Base-by-base conservation (phyloP, 2,329 filamentous ascomycete genomes). In the Cordyceps cateniannulata region DNA sequence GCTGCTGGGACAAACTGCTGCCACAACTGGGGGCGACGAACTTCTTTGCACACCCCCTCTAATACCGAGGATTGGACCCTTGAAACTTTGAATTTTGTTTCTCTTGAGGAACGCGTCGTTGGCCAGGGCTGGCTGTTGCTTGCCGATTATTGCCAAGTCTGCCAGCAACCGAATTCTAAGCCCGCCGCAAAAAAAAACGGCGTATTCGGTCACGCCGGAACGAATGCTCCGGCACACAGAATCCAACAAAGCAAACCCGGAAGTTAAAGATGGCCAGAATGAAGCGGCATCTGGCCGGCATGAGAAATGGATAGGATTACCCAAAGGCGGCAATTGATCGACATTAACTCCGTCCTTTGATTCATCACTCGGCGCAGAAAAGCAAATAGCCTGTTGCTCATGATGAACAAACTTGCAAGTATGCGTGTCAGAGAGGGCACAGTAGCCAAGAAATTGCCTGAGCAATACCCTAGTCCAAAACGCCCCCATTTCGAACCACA, bases 61-160 rank as follows among this genome's bases (percentile, higher is more conserved):
- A 45, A 22, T 35, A 14, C 32, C 10, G 27, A 40, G 20, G 29
- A 24, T 35, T 52, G 56, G 56, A 59, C 56, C 56, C 56, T 59
- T 44, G 45, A n/a, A 22, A 27, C n/a, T 27, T 18, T 24, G 5
- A 35, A 20, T 18, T 42, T 12, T 10, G 55, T 40, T 40, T 40
- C 38, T 40, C 18, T 16, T 12, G 2, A n/a, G 35, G 24, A n/a
- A 22, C 25, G 2, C 2, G 7, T n/a, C 2, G n/a, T n/a, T n/a
- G 25, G 55, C 51, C 24, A 42, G 51, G 51, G 24, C 24, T 27
- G 32, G 38, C n/a, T n/a, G 9, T 22, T 10, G 27, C 24, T 42
- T 45, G 45, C 38, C 20, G 47, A 44, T 40, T 57, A 40, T 57
- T 57, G 29, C 54, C 52, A 55, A 47, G 20, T 57, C 54, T 35